Percentiles rank a stretch among this genome's conserved stretches.
Evolutionary conservation across 1,284 basidiomycete genomes (phyloP).

Genomic region (Serendipita sp.): DNA sequence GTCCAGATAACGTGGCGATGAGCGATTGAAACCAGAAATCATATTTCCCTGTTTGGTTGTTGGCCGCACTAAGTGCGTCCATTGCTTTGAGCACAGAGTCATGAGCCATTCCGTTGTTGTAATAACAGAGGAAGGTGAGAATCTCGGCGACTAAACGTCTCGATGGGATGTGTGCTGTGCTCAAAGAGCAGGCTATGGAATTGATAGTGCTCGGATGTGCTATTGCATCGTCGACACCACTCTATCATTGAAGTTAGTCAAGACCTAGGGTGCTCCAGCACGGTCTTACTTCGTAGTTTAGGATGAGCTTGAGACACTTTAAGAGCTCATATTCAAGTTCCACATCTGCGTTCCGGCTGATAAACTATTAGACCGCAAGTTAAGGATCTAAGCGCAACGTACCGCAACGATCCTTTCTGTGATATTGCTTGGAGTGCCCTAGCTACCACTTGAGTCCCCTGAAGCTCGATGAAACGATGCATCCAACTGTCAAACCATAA

Average conservation of each 20-base stretch:
- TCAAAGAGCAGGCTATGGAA: conserved; percentile 73
- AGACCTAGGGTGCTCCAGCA: neutral
- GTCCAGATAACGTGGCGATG: conserved; percentile 62
- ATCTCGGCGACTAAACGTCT: conserved; percentile 74
- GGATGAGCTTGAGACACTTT: conserved; percentile 75
- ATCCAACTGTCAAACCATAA: conserved; percentile 52
- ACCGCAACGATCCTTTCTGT: conserved; percentile 51
- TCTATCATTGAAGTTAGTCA: conserved; percentile 26
- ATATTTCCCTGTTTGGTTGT: conserved; percentile 47
- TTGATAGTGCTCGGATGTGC: conserved; percentile 66
- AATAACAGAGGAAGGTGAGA: conserved; percentile 50
- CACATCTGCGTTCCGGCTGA: neutral
- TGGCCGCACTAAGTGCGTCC: conserved; percentile 47
- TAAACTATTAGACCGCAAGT: neutral
- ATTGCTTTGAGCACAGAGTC: conserved; percentile 47
- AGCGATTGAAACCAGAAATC: conserved; percentile 84
- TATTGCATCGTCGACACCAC: conserved; percentile 66
- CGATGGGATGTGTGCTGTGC: conserved; percentile 69
- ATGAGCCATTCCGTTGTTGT: conserved; percentile 37
- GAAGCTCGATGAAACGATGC: conserved; percentile 59
- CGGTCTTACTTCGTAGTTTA: conserved; percentile 56
- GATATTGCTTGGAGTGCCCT: conserved; percentile 67
- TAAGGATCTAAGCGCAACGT: conserved; percentile 12
- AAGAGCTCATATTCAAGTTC: conserved; percentile 78
- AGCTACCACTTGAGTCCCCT: conserved; percentile 74